Evolutionary conservation across 2,329 filamentous ascomycete genomes (phyloP), one percentile per base, ranked within the genome.

Genomic region (Botrytis fragariae): DNA sequence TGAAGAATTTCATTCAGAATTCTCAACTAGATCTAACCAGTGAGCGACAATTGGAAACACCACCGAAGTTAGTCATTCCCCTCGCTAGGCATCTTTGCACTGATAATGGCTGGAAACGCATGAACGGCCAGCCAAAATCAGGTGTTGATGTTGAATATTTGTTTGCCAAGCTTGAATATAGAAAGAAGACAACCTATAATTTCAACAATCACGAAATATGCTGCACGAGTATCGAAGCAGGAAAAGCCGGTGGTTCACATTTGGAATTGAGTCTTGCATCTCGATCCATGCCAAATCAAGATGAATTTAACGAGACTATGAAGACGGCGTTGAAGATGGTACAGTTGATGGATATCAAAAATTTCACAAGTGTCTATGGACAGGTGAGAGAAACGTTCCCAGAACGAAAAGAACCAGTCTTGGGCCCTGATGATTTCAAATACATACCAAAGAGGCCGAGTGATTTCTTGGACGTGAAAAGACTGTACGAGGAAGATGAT

Each of bases 161-260:
- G 18, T 81, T 81, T 61, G 70, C 77, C 5, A 79, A 79, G 10
- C 76, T 81, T 7, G 79, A 81, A 48, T 76, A 79, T 25, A 74
- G 74, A 48, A 76, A 74, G n/a, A 76, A 72, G 4, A 54, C 81
- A 9, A 51, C 61, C 0, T 75, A 80, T 10, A 57, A 74, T 7
- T 79, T 76, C 64, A 63, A 77, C 3, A 74, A 73, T 37, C 82
- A 79, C 76, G 59, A 65, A 32, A 60, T 81, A 29, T 42, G 62
- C 6, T 81, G 79, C 64, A 78, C 78, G 0, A 76, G 75, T 39
- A 76, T 81, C 71, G 77, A 82, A 57, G 77, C 73, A 29, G 81
- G 81, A 12, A 79, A 79, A 73, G 76, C 79, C 14, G 79, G 77
- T n/a, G 80, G 80, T 14, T 73, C 74, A 29, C 74, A 79, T 25